phyloP scores from a whole-genome alignment of 192 early-diverging fungal genomes.

The Rhizophagus sp. region DNA sequence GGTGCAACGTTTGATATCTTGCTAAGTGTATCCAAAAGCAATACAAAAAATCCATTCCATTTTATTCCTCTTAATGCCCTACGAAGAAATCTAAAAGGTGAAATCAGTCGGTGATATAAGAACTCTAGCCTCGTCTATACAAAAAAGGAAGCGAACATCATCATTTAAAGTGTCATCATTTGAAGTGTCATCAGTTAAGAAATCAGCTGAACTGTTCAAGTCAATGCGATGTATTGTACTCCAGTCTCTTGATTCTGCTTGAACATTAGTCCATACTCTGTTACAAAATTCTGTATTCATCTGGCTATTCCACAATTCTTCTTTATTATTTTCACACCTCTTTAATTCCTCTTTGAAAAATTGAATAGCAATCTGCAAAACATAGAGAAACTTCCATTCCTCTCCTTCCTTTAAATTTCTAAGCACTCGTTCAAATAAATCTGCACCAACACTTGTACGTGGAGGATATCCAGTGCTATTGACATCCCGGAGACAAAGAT shows the following conservation, averaged over 20 bases:
- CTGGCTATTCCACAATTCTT: too few relatives aligned
- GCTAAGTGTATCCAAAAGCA: neutral
- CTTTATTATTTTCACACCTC: too few relatives aligned
- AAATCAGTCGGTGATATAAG: neutral
- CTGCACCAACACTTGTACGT: neutral
- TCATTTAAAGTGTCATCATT: too few relatives aligned
- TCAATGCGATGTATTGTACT: too few relatives aligned
- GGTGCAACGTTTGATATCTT: neutral
- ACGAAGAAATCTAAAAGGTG: neutral
- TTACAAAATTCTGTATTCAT: neutral
- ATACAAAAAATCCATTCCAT: neutral
- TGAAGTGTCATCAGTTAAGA: too few relatives aligned
- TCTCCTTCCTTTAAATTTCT: too few relatives aligned
- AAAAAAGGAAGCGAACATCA: neutral
- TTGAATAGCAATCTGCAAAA: too few relatives aligned
- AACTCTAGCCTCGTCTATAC: neutral
- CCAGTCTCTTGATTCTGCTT: too few relatives aligned
- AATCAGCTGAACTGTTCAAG: too few relatives aligned
- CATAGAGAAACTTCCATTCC: too few relatives aligned
- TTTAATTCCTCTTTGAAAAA: too few relatives aligned
- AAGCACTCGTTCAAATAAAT: neutral
- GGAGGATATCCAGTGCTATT: constrained; percentile 22
- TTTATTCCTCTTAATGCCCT: neutral
- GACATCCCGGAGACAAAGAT: neutral
- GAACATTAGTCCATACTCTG: too few relatives aligned